Evolutionary conservation across 2,329 filamentous ascomycete species (phyloP), one percentile per base, ranked within the genome.

Genomic region (Emericellopsis atlantica): DNA sequence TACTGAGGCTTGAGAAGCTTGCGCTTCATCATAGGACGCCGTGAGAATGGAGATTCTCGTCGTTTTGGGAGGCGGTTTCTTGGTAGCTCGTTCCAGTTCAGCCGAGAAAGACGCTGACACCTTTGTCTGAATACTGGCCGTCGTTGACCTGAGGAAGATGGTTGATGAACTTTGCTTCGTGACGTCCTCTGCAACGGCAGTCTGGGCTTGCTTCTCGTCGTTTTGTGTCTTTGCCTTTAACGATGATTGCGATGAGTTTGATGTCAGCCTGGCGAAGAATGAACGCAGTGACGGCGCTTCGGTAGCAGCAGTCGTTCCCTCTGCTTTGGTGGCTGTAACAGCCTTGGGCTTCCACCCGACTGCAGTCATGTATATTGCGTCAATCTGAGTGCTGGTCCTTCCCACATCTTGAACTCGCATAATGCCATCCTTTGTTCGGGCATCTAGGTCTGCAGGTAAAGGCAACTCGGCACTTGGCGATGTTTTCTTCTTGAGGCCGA

Each of bases 51-150:
- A 83, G 22, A 98, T 74, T 40, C 79, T 85, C 0, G 92, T 93
- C 10, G 74, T 74, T 56, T 87, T 95, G 1, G 92, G 92, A 1
- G 93, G 92, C 3, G 89, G 86, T 54, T 98, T 98, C 63, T 96
- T 95, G 1, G 93, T 98, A 14, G 93, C 92, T 45, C 93, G 78
- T 62, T 96, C 88, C 10, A 98, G 74, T 56, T 98, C 93, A 2
- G 80, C 72, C 3, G 87, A 79, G 51, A 96, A 87, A 32, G 70
- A 76, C 24, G 74, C 64, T 16, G 75, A 69, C 1, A 95, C 79
- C 37, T 75, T 84, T 1, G 89, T 94, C 50, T 78, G 74, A 26
- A 96, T 79, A 36, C 76, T 75, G 24, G 90, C 89, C 8, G 88
- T 89, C 37, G 84, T 95, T 16, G 94, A 84, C 38, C 88, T 76